Percentiles rank a stretch among this genome's conserved stretches.
Conservation (phyloP, 768 basidiomycete species). For the Leucosporidium scottii region DNA sequence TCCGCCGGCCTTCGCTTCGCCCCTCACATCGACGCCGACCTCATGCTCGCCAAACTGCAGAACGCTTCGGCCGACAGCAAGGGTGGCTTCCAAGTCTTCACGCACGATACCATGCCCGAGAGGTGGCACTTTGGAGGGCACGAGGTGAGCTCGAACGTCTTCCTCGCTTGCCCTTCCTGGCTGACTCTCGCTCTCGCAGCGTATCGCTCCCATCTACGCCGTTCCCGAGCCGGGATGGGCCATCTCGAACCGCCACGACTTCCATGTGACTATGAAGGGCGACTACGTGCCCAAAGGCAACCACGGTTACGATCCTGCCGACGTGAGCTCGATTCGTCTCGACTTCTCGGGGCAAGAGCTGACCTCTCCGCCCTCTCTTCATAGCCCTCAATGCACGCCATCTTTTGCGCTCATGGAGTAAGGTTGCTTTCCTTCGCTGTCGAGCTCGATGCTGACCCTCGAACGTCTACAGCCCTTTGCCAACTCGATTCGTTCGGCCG, state of each 20-base stretch:
- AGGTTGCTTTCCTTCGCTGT: no score
- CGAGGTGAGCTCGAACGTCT: conserved; percentile 12
- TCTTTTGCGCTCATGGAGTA: conserved; percentile 78
- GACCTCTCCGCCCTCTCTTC: neutral
- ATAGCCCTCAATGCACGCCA: conserved; percentile 65
- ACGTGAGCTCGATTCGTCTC: conserved; percentile 31
- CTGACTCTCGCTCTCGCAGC: conserved; percentile 40
- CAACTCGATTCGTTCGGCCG: conserved; percentile 52
- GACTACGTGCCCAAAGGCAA: conserved; percentile 53
- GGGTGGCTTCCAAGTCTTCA: conserved; percentile 71
- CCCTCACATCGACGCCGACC: conserved; percentile 52
- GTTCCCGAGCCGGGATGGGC: conserved; percentile 73
- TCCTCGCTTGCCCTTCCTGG: neutral
- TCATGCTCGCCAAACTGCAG: conserved; percentile 54
- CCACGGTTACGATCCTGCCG: conserved; percentile 72
- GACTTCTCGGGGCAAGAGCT: neutral
- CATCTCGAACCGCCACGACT: conserved; percentile 58
- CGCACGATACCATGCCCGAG: conserved; percentile 70
- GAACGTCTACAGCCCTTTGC: conserved; percentile 55
- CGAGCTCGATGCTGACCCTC: no score
- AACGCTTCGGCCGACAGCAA: conserved; percentile 50
- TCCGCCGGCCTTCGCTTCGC: conserved; percentile 75
- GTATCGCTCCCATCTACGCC: conserved; percentile 84
- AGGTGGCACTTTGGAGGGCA: conserved; percentile 62
- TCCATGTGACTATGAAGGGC: conserved; percentile 50